A percentile compares a stretch with the other conserved stretches of the same genome.
Conservation (phyloP, 108 stramenopile species). For the Pseudonitzschia pungens region DNA sequence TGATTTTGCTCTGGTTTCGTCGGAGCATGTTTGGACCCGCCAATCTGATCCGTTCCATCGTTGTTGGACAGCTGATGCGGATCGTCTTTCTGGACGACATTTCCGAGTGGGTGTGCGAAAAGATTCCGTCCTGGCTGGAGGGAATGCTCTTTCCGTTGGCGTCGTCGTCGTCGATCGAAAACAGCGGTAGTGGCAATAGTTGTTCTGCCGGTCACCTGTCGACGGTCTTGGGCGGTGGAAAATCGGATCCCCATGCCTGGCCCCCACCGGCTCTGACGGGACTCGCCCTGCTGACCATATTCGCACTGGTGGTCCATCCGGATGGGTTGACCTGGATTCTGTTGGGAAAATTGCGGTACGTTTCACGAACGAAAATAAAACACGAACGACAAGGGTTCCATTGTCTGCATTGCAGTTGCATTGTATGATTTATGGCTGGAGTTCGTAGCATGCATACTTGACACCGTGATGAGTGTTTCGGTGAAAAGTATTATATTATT, state of each 20-base stretch:
- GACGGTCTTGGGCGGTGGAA: neutral
- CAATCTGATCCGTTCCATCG: conserved; percentile 36
- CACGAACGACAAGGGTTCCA: too few relatives aligned
- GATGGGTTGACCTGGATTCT: conserved; percentile 74
- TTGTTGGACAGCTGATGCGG: conserved; percentile 46
- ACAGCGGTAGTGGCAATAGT: neutral
- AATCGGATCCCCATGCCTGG: conserved; percentile 48
- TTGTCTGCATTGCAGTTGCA: conserved; percentile 2
- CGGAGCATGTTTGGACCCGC: conserved; percentile 41
- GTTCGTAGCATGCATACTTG: too few relatives aligned
- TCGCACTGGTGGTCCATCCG: conserved; percentile 66
- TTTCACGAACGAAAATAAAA: too few relatives aligned
- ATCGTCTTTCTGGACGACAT: conserved; percentile 27
- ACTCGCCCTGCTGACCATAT: conserved; percentile 52
- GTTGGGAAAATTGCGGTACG: conserved; percentile 58
- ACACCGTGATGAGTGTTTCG: too few relatives aligned
- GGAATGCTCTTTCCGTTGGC: neutral
- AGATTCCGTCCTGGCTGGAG: neutral
- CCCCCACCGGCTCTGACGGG: conserved; percentile 54
- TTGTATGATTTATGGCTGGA: too few relatives aligned
- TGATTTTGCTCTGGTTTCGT: conserved; percentile 45
- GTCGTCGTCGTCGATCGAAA: neutral
- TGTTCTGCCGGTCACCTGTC: neutral
- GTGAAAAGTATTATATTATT: too few relatives aligned
- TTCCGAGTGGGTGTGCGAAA: conserved; percentile 23